Percentiles rank a stretch among this genome's conserved stretches.
Conservation (phyloP, 345 rosid species). For the Camelina hispida region DNA sequence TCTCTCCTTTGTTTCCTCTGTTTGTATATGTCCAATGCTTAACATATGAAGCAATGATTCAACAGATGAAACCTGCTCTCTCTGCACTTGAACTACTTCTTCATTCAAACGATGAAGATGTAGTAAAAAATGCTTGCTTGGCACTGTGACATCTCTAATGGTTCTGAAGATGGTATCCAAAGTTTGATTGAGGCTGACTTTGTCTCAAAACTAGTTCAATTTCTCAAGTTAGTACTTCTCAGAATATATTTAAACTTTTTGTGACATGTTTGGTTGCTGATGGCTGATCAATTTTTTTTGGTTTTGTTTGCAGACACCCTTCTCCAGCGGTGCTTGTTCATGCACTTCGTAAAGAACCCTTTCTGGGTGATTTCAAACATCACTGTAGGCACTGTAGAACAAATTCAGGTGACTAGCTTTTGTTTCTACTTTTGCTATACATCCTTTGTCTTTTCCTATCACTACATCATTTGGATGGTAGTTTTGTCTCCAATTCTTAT, state of each 20-base stretch:
- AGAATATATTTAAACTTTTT: neutral
- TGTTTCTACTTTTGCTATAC: neutral
- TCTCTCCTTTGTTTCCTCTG: constrained; percentile 6
- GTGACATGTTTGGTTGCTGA: constrained; percentile 6
- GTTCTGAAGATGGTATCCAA: neutral
- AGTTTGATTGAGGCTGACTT: neutral
- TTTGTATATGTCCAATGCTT: neutral
- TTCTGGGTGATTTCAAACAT: constrained; percentile 10
- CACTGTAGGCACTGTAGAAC: neutral
- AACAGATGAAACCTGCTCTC: neutral
- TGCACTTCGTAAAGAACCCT: neutral
- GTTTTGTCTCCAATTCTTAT: no score
- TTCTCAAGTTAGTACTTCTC: constrained; percentile 6
- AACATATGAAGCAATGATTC: neutral
- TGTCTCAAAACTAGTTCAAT: neutral
- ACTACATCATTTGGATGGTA: no score
- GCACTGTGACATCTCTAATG: neutral
- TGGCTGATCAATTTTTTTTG: neutral
- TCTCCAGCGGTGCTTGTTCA: neutral
- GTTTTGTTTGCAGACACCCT: neutral
- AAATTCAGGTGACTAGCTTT: neutral
- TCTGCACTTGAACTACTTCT: neutral
- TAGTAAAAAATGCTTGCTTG: neutral
- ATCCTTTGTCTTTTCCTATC: no score
- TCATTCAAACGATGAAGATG: neutral